Evolutionary conservation across 768 basidiomycete species (phyloP).

Genomic region (Candolleomyces aberdarensis): DNA sequence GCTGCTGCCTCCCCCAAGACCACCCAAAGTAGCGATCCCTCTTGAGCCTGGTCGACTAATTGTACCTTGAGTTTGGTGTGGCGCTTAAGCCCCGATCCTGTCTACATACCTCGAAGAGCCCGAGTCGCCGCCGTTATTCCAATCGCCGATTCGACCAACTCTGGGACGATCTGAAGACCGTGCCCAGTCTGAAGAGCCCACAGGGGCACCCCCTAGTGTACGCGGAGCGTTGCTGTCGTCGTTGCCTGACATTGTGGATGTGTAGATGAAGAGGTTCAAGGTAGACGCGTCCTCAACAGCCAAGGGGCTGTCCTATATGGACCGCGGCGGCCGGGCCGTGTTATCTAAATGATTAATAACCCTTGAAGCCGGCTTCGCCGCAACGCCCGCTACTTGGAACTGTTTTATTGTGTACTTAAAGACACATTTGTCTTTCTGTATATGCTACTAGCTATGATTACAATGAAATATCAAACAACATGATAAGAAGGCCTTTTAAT

Average conservation of each 20-base stretch:
- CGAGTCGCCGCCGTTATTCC: conserved; percentile 23
- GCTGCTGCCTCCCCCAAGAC: conserved; percentile 15
- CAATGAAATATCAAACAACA: too few species aligned
- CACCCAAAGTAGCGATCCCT: conserved; percentile 22
- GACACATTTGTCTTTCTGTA: too few species aligned
- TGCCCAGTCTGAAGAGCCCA: background rate
- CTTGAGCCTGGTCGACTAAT: conserved; percentile 4
- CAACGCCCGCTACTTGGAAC: too few species aligned
- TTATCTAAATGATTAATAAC: too few species aligned
- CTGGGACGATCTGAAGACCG: conserved; percentile 25
- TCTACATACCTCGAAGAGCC: conserved; percentile 23
- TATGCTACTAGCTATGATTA: too few species aligned
- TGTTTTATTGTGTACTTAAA: too few species aligned
- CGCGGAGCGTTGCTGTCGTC: background rate
- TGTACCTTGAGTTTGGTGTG: background rate
- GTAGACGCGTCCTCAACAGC: too few species aligned
- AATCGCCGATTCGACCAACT: conserved; percentile 53
- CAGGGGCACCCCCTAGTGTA: background rate
- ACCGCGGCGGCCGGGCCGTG: too few species aligned
- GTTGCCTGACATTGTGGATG: background rate
- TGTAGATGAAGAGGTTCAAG: background rate
- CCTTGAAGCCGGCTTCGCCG: too few species aligned
- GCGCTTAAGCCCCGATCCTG: background rate
- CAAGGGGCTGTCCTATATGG: too few species aligned
- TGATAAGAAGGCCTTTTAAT: too few species aligned